These are phyloP conservation scores for Achlya hypogyna DNA, from an alignment of 352 stramenopile species.

Conservation along the genomic window DNA sequence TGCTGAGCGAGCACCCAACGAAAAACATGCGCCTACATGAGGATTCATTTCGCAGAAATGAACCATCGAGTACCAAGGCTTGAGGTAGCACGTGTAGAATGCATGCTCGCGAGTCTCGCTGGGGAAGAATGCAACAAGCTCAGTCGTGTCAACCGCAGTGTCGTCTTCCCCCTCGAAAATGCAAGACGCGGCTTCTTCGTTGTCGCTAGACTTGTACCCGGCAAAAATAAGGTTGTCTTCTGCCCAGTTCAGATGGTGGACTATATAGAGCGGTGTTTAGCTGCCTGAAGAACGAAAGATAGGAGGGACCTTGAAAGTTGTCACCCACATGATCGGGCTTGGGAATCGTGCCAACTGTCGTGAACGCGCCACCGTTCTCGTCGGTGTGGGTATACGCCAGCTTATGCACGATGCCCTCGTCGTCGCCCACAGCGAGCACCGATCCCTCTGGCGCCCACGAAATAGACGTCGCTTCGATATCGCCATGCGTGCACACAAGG, in stretches of 20 bases:
- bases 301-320: background rate
- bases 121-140: constrained; percentile 40
- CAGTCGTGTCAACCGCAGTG: background rate
- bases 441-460: background rate
- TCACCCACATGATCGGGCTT: constrained; percentile 27
- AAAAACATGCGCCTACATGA: constrained; percentile 83
- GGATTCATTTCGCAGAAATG: too few relatives aligned
- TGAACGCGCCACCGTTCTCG: constrained; percentile 27
- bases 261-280: constrained; percentile 23
- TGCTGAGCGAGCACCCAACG: constrained; percentile 60
- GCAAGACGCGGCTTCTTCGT: constrained; percentile 37
- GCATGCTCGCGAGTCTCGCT: constrained; percentile 44
- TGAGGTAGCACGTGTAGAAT: constrained; percentile 54
- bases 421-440: constrained; percentile 11
- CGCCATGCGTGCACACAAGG: background rate
- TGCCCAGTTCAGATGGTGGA: constrained; percentile 65
- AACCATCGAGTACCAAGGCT: constrained; percentile 53
- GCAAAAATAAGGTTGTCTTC: constrained; percentile 54
- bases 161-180: constrained; percentile 56
- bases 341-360: constrained; percentile 26
- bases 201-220: constrained; percentile 46
- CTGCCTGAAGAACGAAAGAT: too few relatives aligned
- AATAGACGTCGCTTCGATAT: constrained; percentile 7
- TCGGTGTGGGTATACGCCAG: constrained; percentile 24
- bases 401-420: constrained; percentile 7